Percentiles rank a stretch among this genome's conserved stretches.
Evolutionary conservation across 2,329 filamentous ascomycete species (phyloP).

Genomic region (Alternaria gansuensis): DNA sequence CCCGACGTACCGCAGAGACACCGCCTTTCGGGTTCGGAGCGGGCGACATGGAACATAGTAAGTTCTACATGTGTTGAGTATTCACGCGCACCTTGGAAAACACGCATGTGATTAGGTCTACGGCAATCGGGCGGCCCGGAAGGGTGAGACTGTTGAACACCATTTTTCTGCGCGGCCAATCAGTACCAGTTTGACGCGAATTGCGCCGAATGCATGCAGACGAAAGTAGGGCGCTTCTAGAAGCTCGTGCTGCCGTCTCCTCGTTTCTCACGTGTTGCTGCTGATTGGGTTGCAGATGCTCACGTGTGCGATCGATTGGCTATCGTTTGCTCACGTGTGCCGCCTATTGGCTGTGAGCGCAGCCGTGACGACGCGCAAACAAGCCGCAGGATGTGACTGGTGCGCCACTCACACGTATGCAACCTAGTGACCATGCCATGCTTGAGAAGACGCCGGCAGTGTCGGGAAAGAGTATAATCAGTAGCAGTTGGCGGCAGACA

Average conservation of each 20-base stretch:
- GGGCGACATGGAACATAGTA: background rate
- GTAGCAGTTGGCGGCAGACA: background rate
- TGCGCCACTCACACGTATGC: constrained; percentile 16
- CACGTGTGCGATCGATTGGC: constrained; percentile 35
- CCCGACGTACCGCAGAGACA: constrained; percentile 23
- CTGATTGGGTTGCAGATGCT: constrained; percentile 17
- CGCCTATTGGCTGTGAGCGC: constrained; percentile 21
- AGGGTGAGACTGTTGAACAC: background rate
- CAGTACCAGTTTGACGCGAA: constrained; percentile 4
- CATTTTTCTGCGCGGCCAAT: constrained; percentile 18
- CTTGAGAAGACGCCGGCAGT: background rate
- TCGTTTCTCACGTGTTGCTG: constrained; percentile 12
- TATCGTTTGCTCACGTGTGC: constrained; percentile 24
- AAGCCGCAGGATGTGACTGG: constrained; percentile 16
- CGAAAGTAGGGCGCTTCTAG: constrained; percentile 17
- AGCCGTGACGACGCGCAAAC: constrained; percentile 10
- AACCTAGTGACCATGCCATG: constrained; percentile 14
- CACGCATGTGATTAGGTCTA: background rate
- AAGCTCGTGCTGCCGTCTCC: constrained; percentile 16
- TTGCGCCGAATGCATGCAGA: constrained; percentile 3
- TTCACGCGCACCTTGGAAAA: background rate
- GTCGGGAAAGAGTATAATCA: background rate
- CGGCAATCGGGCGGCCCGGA: background rate
- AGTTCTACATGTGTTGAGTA: constrained; percentile 1
- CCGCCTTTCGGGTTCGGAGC: constrained; percentile 22